Evolutionary conservation across 768 basidiomycete species (phyloP).

Genomic region (Hericium alpestre): DNA sequence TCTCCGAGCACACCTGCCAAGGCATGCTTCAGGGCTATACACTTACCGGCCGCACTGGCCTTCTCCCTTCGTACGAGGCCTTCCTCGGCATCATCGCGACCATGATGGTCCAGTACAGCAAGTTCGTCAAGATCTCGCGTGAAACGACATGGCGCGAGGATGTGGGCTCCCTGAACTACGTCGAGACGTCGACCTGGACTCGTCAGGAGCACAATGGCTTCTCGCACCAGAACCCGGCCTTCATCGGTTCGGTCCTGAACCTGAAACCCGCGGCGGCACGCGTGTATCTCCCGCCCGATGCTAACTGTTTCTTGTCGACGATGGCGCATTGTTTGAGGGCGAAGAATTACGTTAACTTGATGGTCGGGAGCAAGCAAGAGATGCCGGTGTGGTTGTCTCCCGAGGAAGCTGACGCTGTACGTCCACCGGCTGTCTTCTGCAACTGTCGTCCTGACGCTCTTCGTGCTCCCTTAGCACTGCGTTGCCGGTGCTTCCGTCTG

Average conservation of each 20-base stretch:
- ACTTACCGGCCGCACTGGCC: slow-evolving; percentile 72
- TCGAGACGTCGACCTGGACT: slow-evolving; percentile 83
- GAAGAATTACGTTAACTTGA: slow-evolving; percentile 79
- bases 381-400: slow-evolving; percentile 68
- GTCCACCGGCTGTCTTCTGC: slow-evolving; percentile 3
- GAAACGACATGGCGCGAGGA: slow-evolving; percentile 69
- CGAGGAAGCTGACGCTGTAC: slow-evolving; percentile 62
- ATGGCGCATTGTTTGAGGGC: slow-evolving; percentile 75
- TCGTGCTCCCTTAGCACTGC: slow-evolving; percentile 46
- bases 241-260: slow-evolving; percentile 79
- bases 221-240: slow-evolving; percentile 78
- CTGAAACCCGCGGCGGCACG: slow-evolving; percentile 62
- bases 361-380: slow-evolving; percentile 83
- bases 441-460: slow-evolving; percentile 1
- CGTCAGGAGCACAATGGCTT: slow-evolving; percentile 86
- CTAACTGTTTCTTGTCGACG: slow-evolving; percentile 77
- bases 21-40: slow-evolving; percentile 91
- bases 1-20: slow-evolving; percentile 82
- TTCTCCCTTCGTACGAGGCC: slow-evolving; percentile 87
- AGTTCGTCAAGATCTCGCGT: slow-evolving; percentile 70
- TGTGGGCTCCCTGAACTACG: slow-evolving; percentile 67
- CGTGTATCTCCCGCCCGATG: slow-evolving; percentile 84
- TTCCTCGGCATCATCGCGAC: slow-evolving; percentile 86
- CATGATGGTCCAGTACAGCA: slow-evolving; percentile 85
- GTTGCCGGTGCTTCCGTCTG: slow-evolving; percentile 81